Evolutionary conservation across 352 stramenopile species (phyloP).

Genomic region (Phytophthora pisi): DNA sequence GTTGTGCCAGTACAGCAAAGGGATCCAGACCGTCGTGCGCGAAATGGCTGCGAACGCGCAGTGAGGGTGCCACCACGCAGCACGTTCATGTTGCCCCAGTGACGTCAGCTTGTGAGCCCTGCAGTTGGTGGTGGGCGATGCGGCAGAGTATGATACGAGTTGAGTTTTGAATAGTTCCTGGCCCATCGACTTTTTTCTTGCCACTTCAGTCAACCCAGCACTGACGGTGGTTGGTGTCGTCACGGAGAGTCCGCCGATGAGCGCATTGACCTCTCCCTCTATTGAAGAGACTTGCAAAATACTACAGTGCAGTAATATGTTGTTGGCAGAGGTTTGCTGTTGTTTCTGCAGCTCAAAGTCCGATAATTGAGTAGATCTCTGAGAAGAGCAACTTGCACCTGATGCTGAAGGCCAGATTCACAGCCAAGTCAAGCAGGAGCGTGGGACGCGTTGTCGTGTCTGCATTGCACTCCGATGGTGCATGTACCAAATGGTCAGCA

Average conservation of each 20-base stretch:
- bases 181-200: not conserved
- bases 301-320: not conserved
- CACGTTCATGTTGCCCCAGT: constrained; percentile 3
- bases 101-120: constrained; percentile 14
- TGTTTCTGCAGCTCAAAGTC: too few species aligned
- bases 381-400: not conserved
- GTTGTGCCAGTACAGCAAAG: constrained; percentile 59
- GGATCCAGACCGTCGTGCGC: constrained; percentile 49
- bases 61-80: not conserved
- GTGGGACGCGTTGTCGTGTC: constrained; percentile 19
- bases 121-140: constrained; percentile 6
- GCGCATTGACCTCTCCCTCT: not conserved
- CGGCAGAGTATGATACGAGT: constrained; percentile 21
- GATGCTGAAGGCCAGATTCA: constrained; percentile 13
- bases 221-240: constrained; percentile 3
- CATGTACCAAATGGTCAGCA: not conserved
- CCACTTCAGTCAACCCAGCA: too few species aligned
- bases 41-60: constrained; percentile 30
- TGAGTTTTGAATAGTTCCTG: constrained; percentile 8
- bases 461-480: constrained; percentile 1
- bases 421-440: constrained; percentile 13
- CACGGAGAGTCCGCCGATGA: constrained; percentile 11
- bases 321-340: too few species aligned
- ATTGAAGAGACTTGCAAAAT: constrained; percentile 16
- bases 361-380: not conserved